A percentile compares a stretch with the other conserved stretches of the same genome.
These are phyloP conservation scores for Penicillium palitans DNA, from an alignment of 2,329 filamentous ascomycete genomes.

Conservation along the genomic window DNA sequence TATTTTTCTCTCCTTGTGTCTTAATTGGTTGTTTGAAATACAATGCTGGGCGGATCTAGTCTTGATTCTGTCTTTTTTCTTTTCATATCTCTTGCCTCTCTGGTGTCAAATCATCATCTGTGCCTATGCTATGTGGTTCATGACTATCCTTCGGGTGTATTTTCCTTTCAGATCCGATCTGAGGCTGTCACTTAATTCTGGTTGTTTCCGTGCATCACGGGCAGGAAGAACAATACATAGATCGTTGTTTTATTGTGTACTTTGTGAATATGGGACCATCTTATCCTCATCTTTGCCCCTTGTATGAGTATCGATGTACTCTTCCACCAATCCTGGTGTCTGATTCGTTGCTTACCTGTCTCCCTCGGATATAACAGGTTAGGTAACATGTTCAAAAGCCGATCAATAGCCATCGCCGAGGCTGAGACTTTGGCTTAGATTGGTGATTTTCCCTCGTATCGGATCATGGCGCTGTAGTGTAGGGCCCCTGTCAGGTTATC, in stretches of 20 bases:
- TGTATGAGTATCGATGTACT: not conserved
- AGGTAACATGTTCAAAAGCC: conserved; percentile 3
- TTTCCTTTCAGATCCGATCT: not conserved
- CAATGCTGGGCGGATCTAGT: conserved; percentile 6
- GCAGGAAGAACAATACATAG: not conserved
- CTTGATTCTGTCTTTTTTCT: not conserved
- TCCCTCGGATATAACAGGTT: not conserved
- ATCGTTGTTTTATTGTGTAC: not conserved
- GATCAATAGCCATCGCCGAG: conserved; percentile 10
- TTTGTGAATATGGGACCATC: not conserved
- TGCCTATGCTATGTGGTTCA: not conserved
- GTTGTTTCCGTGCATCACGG: not conserved
- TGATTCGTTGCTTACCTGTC: not conserved
- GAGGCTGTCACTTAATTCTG: not conserved
- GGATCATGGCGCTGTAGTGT: conserved; percentile 4
- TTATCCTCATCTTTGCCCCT: not conserved
- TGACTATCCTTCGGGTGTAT: not conserved
- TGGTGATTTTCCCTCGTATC: conserved; percentile 27
- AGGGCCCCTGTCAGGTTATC: not conserved
- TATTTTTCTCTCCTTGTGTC: conserved; percentile 21
- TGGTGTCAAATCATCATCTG: not conserved
- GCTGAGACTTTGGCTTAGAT: conserved; percentile 4
- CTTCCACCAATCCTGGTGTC: not conserved
- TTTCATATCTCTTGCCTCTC: not conserved
- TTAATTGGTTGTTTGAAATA: conserved; percentile 10